Evolutionary conservation across 805 yeast species (phyloP).

Genomic region (Teunomyces panamensis): DNA sequence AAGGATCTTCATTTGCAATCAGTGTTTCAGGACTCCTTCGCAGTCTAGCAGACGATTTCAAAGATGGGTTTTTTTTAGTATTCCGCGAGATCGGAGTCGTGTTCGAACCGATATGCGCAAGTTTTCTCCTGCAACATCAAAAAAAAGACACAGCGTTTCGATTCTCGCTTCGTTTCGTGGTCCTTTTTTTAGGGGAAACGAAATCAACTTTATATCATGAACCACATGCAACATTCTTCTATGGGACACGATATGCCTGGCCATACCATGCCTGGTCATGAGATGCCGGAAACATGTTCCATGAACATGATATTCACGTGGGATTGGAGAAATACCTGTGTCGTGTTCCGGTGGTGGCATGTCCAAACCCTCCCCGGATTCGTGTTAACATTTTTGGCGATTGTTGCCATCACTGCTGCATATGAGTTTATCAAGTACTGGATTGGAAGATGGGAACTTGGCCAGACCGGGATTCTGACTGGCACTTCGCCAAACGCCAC

Average conservation of each 20-base stretch:
- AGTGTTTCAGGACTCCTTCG: too few relatives aligned
- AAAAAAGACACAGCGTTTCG: too few relatives aligned
- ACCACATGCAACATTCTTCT: slow-evolving; percentile 8
- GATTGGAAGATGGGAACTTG: slow-evolving; percentile 27
- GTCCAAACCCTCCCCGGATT: slow-evolving; percentile 52
- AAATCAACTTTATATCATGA: neutral
- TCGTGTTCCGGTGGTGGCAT: slow-evolving; percentile 81
- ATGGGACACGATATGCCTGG: slow-evolving; percentile 3
- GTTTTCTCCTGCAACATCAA: too few relatives aligned
- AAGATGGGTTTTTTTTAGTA: too few relatives aligned
- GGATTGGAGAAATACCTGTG: slow-evolving; percentile 71
- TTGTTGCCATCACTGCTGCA: slow-evolving; percentile 48
- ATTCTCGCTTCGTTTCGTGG: too few relatives aligned
- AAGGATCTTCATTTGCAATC: slow-evolving; percentile 32
- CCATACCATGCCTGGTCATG: slow-evolving; percentile 22
- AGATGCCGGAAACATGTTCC: slow-evolving; percentile 41
- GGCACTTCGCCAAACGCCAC: slow-evolving; percentile 8
- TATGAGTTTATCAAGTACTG: slow-evolving; percentile 55
- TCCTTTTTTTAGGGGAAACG: too few relatives aligned
- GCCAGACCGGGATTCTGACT: slow-evolving; percentile 4
- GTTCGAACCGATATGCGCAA: too few relatives aligned
- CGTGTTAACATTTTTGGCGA: slow-evolving; percentile 47
- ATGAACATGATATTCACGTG: slow-evolving; percentile 79
- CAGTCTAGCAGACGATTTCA: too few relatives aligned
- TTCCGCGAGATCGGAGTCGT: too few relatives aligned